Evolutionary conservation across 179 eudicot genomes (phyloP).

Genomic region (Silene vulgaris): DNA sequence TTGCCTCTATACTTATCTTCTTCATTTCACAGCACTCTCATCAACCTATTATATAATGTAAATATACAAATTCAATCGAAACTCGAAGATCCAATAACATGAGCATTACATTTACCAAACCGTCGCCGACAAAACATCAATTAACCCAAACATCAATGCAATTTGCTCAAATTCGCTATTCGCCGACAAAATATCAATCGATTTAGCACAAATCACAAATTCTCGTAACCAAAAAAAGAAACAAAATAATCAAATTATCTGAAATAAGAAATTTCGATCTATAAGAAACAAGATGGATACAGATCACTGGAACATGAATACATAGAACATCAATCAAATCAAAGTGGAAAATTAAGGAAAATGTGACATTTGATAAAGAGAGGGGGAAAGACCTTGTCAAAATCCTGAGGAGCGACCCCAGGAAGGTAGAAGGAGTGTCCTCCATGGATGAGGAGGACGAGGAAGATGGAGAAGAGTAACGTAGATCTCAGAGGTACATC

Average conservation of each 20-base stretch:
- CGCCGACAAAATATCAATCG: slow-evolving; percentile 6
- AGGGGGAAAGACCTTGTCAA: slow-evolving; percentile 37
- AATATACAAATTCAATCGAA: no score
- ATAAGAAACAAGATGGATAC: neutral
- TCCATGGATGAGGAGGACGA: slow-evolving; percentile 29
- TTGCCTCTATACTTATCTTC: neutral
- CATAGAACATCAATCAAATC: neutral
- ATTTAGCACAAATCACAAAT: neutral
- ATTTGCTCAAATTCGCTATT: neutral
- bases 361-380: slow-evolving; percentile 11
- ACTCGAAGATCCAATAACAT: neutral
- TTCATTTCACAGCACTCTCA: neutral
- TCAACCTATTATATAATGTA: neutral
- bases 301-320: neutral
- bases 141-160: neutral
- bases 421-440: slow-evolving; percentile 58
- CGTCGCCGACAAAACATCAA: slow-evolving; percentile 12
- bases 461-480: neutral
- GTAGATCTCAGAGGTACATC: slow-evolving; percentile 25
- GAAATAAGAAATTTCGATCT: neutral
- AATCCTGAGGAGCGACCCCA: slow-evolving; percentile 71
- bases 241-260: neutral
- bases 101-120: neutral
- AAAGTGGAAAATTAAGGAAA: neutral
- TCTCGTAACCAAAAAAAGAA: neutral